Evolutionary conservation across 495 filamentous ascomycete species (phyloP), one percentile per base, ranked within the genome.

Genomic region (Trichocladium uniseriatum): DNA sequence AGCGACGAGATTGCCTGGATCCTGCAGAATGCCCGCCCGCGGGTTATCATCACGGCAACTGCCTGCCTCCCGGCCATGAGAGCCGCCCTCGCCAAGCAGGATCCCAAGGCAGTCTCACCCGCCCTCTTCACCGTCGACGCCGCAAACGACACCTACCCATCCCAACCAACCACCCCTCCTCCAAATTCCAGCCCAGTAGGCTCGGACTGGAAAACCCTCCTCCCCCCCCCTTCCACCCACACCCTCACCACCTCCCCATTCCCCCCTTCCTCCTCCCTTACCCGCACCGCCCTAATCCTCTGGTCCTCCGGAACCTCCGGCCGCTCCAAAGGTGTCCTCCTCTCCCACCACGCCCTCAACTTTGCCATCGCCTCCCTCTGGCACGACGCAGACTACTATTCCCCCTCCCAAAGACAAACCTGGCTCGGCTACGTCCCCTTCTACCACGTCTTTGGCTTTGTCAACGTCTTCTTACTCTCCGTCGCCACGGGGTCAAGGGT

Each of bases 221-320:
- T 65, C 29, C 15, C 20, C 21, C n/a, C 31, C 31, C 2, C 31
- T 10, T 32, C 31, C 5, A 2, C 32, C 40, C 32, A 0, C 32
- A 21, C 10, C 31, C 11, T 10, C 18, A 21, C 36, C 10, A 14
- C 39, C 11, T 14, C 46, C 24, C 15, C 40, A 21, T 49, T 55
- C 44, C 38, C 47, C 11, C 39, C 48, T 19, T 16, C 41, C 9
- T 19, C 45, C 14, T 47, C 56, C 11, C 20, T 45, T 13, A 21
- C 27, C 41, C 52, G 53, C 48, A 59, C 61, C 6, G 54, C 54
- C 32, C 60, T 64, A 3, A 86, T 92, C 60, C 89, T 90, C 66
- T 92, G 89, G 71, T 90, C 87, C 10, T 87, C 83, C 4, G 87
- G 87, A 4, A 92, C 87, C 3, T 91, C 87, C 0, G 87, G 87